Percentiles rank a stretch among this genome's conserved stretches.
These are phyloP conservation scores for Typha latifolia DNA, from an alignment of 176 grass and related monocot species.

Conservation along the genomic window DNA sequence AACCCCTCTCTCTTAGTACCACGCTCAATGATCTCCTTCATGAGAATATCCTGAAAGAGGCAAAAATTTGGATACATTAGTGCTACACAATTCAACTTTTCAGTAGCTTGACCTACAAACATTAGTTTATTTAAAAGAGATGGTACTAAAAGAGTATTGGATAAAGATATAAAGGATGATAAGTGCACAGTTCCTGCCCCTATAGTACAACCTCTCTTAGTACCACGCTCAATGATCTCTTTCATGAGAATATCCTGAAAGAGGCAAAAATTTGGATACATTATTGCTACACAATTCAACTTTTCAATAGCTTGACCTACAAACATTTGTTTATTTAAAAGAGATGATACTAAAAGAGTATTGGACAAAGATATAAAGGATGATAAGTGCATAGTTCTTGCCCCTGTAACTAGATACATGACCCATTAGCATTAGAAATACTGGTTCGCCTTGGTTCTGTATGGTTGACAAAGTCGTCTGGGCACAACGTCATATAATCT, in stretches of 20 bases:
- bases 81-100: background rate
- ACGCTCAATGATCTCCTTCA: background rate
- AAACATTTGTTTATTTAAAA: too few species aligned
- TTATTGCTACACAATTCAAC: background rate
- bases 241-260: background rate
- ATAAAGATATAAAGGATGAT: too few species aligned
- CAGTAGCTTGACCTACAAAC: too few species aligned
- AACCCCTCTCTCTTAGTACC: background rate
- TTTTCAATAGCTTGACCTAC: too few species aligned
- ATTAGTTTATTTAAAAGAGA: too few species aligned
- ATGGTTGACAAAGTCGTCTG: too few species aligned
- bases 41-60: background rate
- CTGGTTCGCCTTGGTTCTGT: too few species aligned
- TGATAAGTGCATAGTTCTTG: background rate
- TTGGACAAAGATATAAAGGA: too few species aligned
- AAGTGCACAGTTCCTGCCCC: background rate
- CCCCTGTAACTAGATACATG: background rate
- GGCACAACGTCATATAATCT: too few species aligned
- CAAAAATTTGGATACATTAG: background rate
- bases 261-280: background rate
- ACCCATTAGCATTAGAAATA: background rate
- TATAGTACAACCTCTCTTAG: background rate
- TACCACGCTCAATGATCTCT: background rate
- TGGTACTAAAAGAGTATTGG: too few species aligned
- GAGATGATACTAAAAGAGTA: too few species aligned